Evolutionary conservation across 805 yeast species (phyloP), one percentile per base, ranked within the genome.

Genomic region (Kluyveromyces nonfermentans): DNA sequence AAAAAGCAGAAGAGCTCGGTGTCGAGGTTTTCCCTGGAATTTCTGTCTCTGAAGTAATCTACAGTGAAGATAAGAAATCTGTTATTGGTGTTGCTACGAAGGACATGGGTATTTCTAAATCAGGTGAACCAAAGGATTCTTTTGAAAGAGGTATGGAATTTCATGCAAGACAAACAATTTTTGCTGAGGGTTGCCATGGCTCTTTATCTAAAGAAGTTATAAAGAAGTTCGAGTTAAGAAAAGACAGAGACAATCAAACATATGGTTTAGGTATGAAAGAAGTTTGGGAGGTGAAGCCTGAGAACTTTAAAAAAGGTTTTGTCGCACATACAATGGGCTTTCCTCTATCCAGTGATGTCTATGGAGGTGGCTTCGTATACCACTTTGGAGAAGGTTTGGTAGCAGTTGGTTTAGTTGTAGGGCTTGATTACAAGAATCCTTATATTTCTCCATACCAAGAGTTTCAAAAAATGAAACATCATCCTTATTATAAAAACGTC

Each of bases 141-240:
- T 93, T 86, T 63, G 96, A 93, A 64, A 75, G 95, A 51, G 98
- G 98, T 20, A 85, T 93, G 96, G 97, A 87, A 64, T 93, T 93
- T 64, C 93, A 82, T 53, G 86, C 98, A 4, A 77, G 93, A 54
- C 71, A 82, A 47, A 89, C 97, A 0, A 83, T 93, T 15, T 72
- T 93, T 28, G 96, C 96, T 5, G 98, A 93, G 67, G 98, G 98
- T n/a, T 93, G 98, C 60, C 97, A 89, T 64, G 98, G 98, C 0
- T 88, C 96, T 1, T 69, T 93, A 43, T 72, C 89, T 10, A 90
- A 93, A 60, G 76, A 83, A 58, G 81, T 78, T 0, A 82, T 90
- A 42, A 68, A 73, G 43, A 77, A 80, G 54, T 90, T 67, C 64
- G 71, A 80, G 35, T 67, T 93, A 47, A 76, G 97, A 46, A 71